Evolutionary conservation across 2,329 filamentous ascomycete genomes (phyloP).

Genomic region (Cucurbitaria berberidis): DNA sequence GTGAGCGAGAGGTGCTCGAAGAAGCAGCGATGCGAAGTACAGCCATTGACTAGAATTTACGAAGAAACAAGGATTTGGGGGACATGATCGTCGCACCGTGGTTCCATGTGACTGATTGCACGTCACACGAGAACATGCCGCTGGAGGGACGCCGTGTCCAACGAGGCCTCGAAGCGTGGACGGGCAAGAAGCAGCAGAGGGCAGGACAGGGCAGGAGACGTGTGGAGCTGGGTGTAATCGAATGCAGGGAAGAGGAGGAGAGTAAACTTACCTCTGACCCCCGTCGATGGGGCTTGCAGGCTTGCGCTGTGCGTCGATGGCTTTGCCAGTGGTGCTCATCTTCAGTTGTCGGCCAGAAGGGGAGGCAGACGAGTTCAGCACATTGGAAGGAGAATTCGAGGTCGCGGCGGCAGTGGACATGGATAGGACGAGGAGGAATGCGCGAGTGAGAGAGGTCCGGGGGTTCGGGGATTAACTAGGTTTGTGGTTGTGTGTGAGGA

Average conservation of each 20-base stretch:
- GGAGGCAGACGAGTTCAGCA: constrained; percentile 43
- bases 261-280: constrained; percentile 58
- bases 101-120: constrained; percentile 41
- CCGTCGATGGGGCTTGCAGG: constrained; percentile 62
- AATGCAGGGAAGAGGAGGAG: neutral
- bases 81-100: constrained; percentile 37
- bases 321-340: constrained; percentile 57
- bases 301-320: constrained; percentile 60
- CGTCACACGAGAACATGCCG: constrained; percentile 38
- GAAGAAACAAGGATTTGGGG: constrained; percentile 12
- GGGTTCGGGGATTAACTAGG: constrained; percentile 15
- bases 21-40: constrained; percentile 5
- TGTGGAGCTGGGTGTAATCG: neutral
- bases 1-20: constrained; percentile 6
- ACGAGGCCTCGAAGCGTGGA: constrained; percentile 29
- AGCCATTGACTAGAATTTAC: constrained; percentile 8
- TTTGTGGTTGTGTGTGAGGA: constrained; percentile 16
- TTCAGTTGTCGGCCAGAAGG: constrained; percentile 54
- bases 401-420: constrained; percentile 44
- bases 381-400: constrained; percentile 43
- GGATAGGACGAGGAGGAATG: constrained; percentile 24
- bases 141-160: constrained; percentile 22
- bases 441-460: constrained; percentile 22
- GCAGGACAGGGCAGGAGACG: neutral
- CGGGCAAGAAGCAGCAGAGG: neutral